phyloP scores from a whole-genome alignment of 2,329 filamentous ascomycete genomes.

The Aspergillus bombycis region DNA sequence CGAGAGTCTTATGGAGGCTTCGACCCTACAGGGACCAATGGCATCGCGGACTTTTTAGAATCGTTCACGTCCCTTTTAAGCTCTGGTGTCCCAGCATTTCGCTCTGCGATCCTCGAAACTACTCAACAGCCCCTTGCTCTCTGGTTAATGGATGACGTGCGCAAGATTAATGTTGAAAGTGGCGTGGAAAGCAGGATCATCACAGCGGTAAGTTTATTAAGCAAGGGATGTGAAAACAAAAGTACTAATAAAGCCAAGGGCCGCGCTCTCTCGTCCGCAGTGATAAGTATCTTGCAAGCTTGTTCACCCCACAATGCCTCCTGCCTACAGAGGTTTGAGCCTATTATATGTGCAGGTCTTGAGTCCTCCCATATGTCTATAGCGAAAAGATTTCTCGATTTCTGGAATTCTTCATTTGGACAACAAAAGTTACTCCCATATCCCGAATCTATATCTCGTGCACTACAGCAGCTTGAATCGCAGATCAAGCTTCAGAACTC shows the following conservation, averaged over 20 bases:
- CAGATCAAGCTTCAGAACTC: slow-evolving; percentile 57
- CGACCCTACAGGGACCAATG: slow-evolving; percentile 42
- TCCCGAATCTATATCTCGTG: slow-evolving; percentile 64
- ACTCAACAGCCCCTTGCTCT: slow-evolving; percentile 54
- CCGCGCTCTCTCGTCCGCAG: slow-evolving; percentile 35
- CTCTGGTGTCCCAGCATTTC: slow-evolving; percentile 54
- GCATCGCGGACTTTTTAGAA: slow-evolving; percentile 54
- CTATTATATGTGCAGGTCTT: slow-evolving; percentile 57
- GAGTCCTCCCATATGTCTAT: slow-evolving; percentile 55
- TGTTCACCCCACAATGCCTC: slow-evolving; percentile 29
- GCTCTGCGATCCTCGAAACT: slow-evolving; percentile 59
- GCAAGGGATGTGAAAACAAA: slow-evolving; percentile 1
- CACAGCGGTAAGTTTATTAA: slow-evolving; percentile 37
- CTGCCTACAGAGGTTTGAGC: slow-evolving; percentile 56
- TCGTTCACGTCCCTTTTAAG: slow-evolving; percentile 58
- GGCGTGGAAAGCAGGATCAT: slow-evolving; percentile 36
- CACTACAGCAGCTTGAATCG: slow-evolving; percentile 63
- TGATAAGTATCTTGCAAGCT: slow-evolving; percentile 36
- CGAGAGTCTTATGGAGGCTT: slow-evolving; percentile 57
- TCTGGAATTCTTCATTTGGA: slow-evolving; percentile 75
- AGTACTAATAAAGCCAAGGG: slow-evolving; percentile 33
- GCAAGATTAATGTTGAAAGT: slow-evolving; percentile 30
- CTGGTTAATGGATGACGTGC: slow-evolving; percentile 39
- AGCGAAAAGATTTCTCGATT: slow-evolving; percentile 55
- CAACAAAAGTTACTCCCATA: slow-evolving; percentile 63